Conservation (phyloP, 1,139 yeast genomes). For the Candida labiduridarum region DNA sequence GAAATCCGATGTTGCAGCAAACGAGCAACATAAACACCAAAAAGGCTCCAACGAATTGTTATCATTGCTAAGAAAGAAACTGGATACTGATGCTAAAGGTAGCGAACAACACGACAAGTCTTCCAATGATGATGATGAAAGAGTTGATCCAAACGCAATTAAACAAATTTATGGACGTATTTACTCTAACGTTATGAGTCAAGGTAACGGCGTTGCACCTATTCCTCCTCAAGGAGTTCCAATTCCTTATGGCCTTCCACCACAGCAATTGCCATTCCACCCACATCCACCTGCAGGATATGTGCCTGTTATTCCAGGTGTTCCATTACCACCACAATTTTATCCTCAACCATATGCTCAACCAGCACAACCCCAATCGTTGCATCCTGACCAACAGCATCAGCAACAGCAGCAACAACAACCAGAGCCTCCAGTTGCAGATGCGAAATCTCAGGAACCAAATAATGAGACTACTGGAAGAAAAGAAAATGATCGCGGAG, state of each 20-base stretch:
- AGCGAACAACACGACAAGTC: slow-evolving; percentile 11
- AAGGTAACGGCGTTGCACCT: slow-evolving; percentile 30
- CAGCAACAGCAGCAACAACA: neutral
- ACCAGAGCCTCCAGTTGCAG: neutral
- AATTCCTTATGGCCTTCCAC: slow-evolving; percentile 20
- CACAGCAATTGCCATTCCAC: slow-evolving; percentile 20
- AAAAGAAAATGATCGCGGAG: slow-evolving; percentile 19
- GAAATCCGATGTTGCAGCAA: slow-evolving; percentile 9
- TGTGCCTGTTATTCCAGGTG: slow-evolving; percentile 23
- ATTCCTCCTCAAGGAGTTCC: slow-evolving; percentile 3
- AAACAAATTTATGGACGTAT: slow-evolving; percentile 54
- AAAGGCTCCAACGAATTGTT: slow-evolving; percentile 36
- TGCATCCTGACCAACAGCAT: neutral
- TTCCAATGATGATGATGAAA: slow-evolving; percentile 17
- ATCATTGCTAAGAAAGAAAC: slow-evolving; percentile 33
- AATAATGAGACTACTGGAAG: neutral
- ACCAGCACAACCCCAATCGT: slow-evolving; percentile 2
- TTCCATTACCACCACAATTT: slow-evolving; percentile 39
- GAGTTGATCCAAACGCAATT: slow-evolving; percentile 41
- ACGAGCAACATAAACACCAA: slow-evolving; percentile 15
- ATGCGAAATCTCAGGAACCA: neutral
- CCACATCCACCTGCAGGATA: slow-evolving; percentile 7
- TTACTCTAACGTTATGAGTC: slow-evolving; percentile 45
- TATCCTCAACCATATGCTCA: slow-evolving; percentile 19
- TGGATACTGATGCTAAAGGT: neutral